Percentiles rank a stretch among this genome's conserved stretches.
Conservation (phyloP, 2,329 filamentous ascomycete genomes). For the Cladophialophora exuberans region DNA sequence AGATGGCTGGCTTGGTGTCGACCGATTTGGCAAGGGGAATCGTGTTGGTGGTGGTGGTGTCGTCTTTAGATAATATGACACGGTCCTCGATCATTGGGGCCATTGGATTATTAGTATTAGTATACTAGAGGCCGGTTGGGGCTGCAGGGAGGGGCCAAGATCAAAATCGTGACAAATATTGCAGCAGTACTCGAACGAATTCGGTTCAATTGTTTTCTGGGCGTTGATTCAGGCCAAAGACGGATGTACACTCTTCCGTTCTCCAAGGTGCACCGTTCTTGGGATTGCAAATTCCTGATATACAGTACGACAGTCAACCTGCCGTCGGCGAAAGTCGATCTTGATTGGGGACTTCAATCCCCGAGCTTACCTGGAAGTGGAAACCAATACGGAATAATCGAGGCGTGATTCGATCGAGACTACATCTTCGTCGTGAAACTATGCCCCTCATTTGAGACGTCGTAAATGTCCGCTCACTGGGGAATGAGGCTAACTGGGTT, state of each 20-base stretch:
- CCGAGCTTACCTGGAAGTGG: conserved; percentile 6
- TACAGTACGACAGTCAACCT: background rate
- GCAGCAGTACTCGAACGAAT: no score
- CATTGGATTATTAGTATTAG: no score
- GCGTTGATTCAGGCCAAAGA: no score
- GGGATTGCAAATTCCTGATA: conserved; percentile 12
- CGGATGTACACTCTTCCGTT: no score
- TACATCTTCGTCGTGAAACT: conserved; percentile 15
- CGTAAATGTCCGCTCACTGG: no score
- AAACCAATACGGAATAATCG: background rate
- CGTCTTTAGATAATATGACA: background rate
- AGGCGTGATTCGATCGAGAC: conserved; percentile 2
- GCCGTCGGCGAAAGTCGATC: conserved; percentile 20
- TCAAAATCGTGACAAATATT: conserved; percentile 9
- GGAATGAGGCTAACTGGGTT: no score
- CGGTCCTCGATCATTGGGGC: conserved; percentile 33
- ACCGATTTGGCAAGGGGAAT: conserved; percentile 42
- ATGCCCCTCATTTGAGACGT: conserved; percentile 10
- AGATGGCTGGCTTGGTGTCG: conserved; percentile 30
- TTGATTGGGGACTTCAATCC: background rate
- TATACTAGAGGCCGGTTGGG: no score
- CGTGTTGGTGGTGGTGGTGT: conserved; percentile 42
- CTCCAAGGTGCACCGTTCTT: background rate
- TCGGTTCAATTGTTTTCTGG: no score
- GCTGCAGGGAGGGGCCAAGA: no score